Evolutionary conservation across 2,329 filamentous ascomycete genomes (phyloP).

Genomic region (Xylaria multiplex): DNA sequence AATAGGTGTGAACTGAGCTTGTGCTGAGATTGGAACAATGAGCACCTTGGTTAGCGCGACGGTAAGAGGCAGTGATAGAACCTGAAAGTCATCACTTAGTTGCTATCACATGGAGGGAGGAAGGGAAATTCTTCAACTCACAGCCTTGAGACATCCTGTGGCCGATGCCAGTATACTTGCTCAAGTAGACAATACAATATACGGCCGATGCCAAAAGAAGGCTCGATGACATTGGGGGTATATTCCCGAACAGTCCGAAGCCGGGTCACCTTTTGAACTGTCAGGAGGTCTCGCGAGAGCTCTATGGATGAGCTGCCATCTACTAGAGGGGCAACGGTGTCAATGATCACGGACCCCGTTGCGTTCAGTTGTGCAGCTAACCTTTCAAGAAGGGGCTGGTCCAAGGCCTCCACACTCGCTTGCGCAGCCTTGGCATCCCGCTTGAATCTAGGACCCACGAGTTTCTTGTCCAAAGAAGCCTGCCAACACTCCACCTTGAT

Average conservation of each 20-base stretch:
- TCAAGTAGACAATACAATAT: constrained; percentile 69
- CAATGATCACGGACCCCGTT: constrained; percentile 78
- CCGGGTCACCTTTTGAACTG: constrained; percentile 83
- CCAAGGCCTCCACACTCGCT: constrained; percentile 72
- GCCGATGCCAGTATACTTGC: constrained; percentile 17
- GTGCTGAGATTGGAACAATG: constrained; percentile 69
- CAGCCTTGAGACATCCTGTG: constrained; percentile 17
- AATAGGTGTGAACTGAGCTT: constrained; percentile 67
- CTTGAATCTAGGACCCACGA: constrained; percentile 93
- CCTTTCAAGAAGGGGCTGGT: constrained; percentile 80
- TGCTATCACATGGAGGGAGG: constrained; percentile 2
- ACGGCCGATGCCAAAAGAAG: constrained; percentile 73
- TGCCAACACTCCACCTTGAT: constrained; percentile 86
- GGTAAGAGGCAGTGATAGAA: constrained; percentile 71
- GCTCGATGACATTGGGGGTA: constrained; percentile 88
- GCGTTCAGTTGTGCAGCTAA: constrained; percentile 76
- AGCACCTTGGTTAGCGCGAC: constrained; percentile 73
- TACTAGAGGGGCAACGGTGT: constrained; percentile 68
- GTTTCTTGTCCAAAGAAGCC: constrained; percentile 91
- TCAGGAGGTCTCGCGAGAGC: constrained; percentile 80
- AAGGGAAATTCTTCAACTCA: not conserved
- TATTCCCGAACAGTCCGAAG: constrained; percentile 88
- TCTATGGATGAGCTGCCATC: constrained; percentile 73
- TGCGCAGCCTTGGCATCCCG: constrained; percentile 81
- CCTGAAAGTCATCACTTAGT: constrained; percentile 49